Conservation (phyloP, 2,329 filamentous ascomycete genomes). For the Huntiella moniliformis region DNA sequence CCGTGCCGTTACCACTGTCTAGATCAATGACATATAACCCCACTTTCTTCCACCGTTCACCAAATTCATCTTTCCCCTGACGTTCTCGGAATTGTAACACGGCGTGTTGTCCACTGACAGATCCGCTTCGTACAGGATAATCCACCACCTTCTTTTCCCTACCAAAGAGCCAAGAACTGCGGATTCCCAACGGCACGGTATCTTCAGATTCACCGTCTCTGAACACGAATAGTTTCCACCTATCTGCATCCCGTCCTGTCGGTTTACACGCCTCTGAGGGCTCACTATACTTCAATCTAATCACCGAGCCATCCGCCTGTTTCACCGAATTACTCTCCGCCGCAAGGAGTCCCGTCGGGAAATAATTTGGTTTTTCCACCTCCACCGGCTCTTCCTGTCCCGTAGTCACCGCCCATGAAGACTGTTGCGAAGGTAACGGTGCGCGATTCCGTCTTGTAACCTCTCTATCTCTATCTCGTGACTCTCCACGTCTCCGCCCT, state of each 20-base stretch:
- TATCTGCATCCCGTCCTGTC: conserved; percentile 39
- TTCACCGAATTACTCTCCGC: conserved; percentile 65
- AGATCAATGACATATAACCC: conserved; percentile 85
- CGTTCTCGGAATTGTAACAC: conserved; percentile 82
- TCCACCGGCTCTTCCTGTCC: conserved; percentile 28
- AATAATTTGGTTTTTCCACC: conserved; percentile 80
- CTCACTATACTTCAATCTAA: conserved; percentile 90
- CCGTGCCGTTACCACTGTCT: conserved; percentile 81
- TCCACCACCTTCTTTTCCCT: conserved; percentile 68
- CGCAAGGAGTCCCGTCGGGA: conserved; percentile 61
- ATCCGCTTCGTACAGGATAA: conserved; percentile 70
- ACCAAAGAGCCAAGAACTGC: conserved; percentile 83
- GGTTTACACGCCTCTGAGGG: conserved; percentile 84
- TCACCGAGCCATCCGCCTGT: conserved; percentile 51
- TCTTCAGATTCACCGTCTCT: conserved; percentile 66
- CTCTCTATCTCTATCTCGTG: too few relatives aligned
- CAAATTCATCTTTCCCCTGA: conserved; percentile 69
- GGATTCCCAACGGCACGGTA: conserved; percentile 54
- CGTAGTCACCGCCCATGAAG: conserved; percentile 37
- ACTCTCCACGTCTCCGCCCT: too few relatives aligned
- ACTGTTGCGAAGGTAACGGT: conserved; percentile 40
- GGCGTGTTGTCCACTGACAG: conserved; percentile 86
- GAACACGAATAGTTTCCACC: conserved; percentile 88
- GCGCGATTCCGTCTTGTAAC: conserved; percentile 16
- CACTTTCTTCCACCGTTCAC: conserved; percentile 61